Conservation (phyloP, 331 rosid species). For the Cydonia oblonga region DNA sequence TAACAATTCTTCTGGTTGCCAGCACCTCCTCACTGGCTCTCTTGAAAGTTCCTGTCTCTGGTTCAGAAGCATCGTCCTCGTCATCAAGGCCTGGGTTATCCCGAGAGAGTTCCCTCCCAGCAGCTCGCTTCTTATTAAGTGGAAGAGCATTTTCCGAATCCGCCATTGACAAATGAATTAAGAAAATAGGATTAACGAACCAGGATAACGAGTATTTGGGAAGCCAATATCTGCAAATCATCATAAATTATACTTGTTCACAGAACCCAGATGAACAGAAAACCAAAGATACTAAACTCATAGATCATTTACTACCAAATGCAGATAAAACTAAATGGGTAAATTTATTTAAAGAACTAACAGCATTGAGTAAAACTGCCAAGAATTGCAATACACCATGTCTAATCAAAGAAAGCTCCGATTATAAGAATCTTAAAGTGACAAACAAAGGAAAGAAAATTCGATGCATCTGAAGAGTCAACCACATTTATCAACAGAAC, state of each 20-base stretch:
- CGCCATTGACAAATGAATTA: conserved; percentile 44
- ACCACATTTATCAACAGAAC: not conserved
- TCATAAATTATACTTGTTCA: not conserved
- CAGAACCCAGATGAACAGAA: not conserved
- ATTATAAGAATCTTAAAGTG: not conserved
- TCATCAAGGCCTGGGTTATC: conserved; percentile 78
- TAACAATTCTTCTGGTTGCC: conserved; percentile 76
- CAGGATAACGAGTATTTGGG: not conserved
- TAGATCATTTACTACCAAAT: not conserved
- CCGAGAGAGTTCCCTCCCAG: conserved; percentile 73
- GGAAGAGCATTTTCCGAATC: conserved; percentile 57
- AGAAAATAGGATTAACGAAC: conserved; percentile 2
- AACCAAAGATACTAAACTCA: not conserved
- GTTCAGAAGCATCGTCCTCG: conserved; percentile 58
- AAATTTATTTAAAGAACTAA: not conserved
- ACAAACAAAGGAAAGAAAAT: not conserved
- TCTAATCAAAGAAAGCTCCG: not conserved
- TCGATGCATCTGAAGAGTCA: not conserved
- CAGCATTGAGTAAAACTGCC: not conserved
- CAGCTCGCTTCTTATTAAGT: conserved; percentile 84
- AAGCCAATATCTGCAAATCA: conserved; percentile 26
- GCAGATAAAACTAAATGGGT: not conserved
- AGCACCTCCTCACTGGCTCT: conserved; percentile 82
- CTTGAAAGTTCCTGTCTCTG: conserved; percentile 76
- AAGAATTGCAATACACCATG: not conserved